These are phyloP conservation scores for Ramaria sp. DNA, from an alignment of 768 basidiomycete species.

Conservation along the genomic window DNA sequence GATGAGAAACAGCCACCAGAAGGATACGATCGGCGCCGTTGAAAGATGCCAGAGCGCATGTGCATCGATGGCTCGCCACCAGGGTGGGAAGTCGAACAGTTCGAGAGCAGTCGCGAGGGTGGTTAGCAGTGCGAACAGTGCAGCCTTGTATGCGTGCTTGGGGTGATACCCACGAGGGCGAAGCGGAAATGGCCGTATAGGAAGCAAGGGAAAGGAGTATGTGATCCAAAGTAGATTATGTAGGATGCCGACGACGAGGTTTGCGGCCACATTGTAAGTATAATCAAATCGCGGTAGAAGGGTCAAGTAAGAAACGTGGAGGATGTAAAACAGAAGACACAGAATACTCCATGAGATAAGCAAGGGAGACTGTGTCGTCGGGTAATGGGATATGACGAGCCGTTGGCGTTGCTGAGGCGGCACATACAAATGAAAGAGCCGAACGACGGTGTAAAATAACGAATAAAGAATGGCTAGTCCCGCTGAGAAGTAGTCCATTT, in stretches of 20 bases:
- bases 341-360: conserved; percentile 34
- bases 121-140: conserved; percentile 55
- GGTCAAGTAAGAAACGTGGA: conserved; percentile 72
- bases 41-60: conserved; percentile 89
- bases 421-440: conserved; percentile 63
- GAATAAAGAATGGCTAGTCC: conserved; percentile 74
- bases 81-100: conserved; percentile 84
- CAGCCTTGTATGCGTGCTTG: conserved; percentile 29
- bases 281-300: conserved; percentile 81
- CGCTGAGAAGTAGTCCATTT: conserved; percentile 92
- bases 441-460: conserved; percentile 67
- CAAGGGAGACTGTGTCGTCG: conserved; percentile 16
- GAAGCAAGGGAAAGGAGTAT: conserved; percentile 48
- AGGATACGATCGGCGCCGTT: conserved; percentile 63
- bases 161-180: conserved; percentile 44
- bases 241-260: conserved; percentile 57
- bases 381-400: conserved; percentile 17
- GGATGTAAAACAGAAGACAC: conserved; percentile 46
- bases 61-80: conserved; percentile 69
- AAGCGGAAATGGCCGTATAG: conserved; percentile 44
- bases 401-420: conserved; percentile 17
- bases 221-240: conserved; percentile 79
- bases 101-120: conserved; percentile 72
- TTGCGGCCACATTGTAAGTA: conserved; percentile 85
- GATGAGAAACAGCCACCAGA: conserved; percentile 83